Evolutionary conservation across 306 rosid species (phyloP), one percentile per base, ranked within the genome.

Genomic region (Gynostemma pentaphyllum): DNA sequence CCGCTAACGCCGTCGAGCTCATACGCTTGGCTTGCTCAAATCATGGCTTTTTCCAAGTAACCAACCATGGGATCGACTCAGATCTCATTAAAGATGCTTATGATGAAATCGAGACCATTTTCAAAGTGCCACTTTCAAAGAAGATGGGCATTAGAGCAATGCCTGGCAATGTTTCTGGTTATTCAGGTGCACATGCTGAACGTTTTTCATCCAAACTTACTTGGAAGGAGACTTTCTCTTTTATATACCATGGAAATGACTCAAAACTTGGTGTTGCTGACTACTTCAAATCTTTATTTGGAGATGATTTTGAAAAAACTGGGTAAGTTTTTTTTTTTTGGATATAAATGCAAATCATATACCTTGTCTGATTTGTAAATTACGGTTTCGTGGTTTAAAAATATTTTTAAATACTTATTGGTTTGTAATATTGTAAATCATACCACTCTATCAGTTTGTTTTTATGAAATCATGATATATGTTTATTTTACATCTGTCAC

Each of bases 1-100:
- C 66, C 12, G 76, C 66, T 0, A 18, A 23, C 0, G 85, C 85
- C 0, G 82, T 75, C 1, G 73, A 76, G 69, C 76, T 80, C 2
- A 67, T 87, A 22, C 69, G 78, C 40, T 4, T 21, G 1, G 85
- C 90, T 5, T 87, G 95, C 59, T 18, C 59, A 55, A 74, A 80
- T 41, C 95, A 87, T 21, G 90, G 95, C 0, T 79, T 84, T 72
- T 87, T 87, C 71, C 81, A 75, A 64, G 83, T 87, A 6, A 84
- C 77, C 9, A 83, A 84, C 65, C 95, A 87, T 27, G 86, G 95
- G 0, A 64, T 87, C 11, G 83, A 69, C 28, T 74, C 32, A 0
- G 53, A 32, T 13, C 79, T 87, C 49, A 77, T 87, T 16, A n/a
- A 27, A 6, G 85, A 70, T 0, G 87, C 84, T 6, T 45, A 81